Conservation (phyloP, 2,329 filamentous ascomycete genomes). For the Sclerotiophoma versabilis region DNA sequence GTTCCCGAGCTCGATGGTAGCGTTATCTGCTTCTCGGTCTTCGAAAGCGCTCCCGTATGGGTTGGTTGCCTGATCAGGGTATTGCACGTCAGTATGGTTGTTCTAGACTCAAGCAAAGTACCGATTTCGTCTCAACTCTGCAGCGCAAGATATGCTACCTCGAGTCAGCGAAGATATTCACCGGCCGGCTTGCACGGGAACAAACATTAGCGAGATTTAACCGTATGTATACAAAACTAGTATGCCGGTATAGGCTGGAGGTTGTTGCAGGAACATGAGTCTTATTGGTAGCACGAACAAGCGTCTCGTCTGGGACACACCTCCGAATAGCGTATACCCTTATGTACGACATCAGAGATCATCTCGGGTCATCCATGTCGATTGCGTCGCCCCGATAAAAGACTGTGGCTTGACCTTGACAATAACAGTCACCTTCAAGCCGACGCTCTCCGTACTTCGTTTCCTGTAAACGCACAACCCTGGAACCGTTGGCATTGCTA, state of each 20-base stretch:
- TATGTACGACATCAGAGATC: slow-evolving; percentile 40
- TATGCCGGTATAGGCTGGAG: slow-evolving; percentile 1
- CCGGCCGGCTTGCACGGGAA: background rate
- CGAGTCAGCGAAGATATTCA: slow-evolving; percentile 8
- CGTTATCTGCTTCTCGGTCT: background rate
- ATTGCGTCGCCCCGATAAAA: slow-evolving; percentile 16
- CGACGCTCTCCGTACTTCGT: background rate
- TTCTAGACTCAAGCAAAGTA: slow-evolving; percentile 8
- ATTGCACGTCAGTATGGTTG: background rate
- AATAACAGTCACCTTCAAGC: background rate
- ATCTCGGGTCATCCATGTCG: slow-evolving; percentile 17
- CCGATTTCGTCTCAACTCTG: slow-evolving; percentile 4
- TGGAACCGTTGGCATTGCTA: background rate
- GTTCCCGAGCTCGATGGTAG: background rate
- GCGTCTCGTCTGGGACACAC: slow-evolving; percentile 14
- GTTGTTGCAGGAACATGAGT: slow-evolving; percentile 17
- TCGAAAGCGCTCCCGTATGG: background rate
- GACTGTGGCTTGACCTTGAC: slow-evolving; percentile 4
- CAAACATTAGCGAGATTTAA: slow-evolving; percentile 1
- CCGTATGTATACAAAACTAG: background rate
- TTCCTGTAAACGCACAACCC: background rate
- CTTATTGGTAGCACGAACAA: slow-evolving; percentile 22
- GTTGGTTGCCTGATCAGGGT: background rate
- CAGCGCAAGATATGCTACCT: background rate
- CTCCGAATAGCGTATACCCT: slow-evolving; percentile 24